Percentiles rank a stretch among this genome's conserved stretches.
Conservation (phyloP, 306 rosid species). For the Senna siamea region DNA sequence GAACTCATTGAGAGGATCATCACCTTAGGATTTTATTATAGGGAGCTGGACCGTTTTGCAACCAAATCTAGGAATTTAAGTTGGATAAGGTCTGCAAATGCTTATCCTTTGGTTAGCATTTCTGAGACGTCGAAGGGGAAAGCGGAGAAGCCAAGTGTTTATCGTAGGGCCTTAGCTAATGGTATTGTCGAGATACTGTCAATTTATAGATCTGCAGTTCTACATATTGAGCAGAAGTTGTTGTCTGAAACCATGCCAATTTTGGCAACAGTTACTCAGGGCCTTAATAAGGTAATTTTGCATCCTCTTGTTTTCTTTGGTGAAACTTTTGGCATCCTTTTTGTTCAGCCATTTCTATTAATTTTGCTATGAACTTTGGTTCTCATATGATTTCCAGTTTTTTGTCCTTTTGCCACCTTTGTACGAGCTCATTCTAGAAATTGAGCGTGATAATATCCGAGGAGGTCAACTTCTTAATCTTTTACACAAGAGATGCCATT, state of each 20-base stretch:
- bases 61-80: constrained; percentile 80
- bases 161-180: constrained; percentile 88
- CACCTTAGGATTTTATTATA: constrained; percentile 84
- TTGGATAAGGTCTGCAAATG: constrained; percentile 79
- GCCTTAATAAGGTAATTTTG: constrained; percentile 79
- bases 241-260: constrained; percentile 83
- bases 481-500: constrained; percentile 82
- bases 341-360: not conserved
- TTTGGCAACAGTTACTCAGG: constrained; percentile 85
- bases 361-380: constrained; percentile 13
- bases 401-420: constrained; percentile 87
- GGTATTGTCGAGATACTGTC: constrained; percentile 90
- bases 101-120: constrained; percentile 36
- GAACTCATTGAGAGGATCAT: constrained; percentile 82
- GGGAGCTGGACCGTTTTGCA: constrained; percentile 88
- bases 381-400: constrained; percentile 56
- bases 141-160: constrained; percentile 69
- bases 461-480: constrained; percentile 95
- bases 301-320: not conserved
- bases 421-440: constrained; percentile 76
- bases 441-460: constrained; percentile 80
- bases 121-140: constrained; percentile 41
- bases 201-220: constrained; percentile 78
- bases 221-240: constrained; percentile 86
- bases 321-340: not conserved